A percentile compares a stretch with the other conserved stretches of the same genome.
Conservation (phyloP, 805 yeast genomes). For the Wickerhamiella australiensis region DNA sequence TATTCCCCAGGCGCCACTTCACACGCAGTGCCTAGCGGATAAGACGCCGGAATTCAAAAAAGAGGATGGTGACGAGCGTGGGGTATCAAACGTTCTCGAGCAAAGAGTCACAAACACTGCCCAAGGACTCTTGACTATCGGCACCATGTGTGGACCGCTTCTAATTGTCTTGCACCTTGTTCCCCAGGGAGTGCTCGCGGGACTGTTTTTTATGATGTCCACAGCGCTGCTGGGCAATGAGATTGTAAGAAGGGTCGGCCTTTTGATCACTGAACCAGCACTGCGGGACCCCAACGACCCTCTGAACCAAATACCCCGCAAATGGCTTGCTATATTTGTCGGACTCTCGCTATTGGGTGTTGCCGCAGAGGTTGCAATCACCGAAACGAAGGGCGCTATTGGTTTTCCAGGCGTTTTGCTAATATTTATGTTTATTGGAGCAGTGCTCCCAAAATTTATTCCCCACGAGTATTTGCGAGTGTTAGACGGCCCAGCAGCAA, state of each 20-base stretch:
- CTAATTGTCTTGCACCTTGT: conserved; percentile 66
- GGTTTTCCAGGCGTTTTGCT: conserved; percentile 85
- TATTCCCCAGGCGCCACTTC: conserved; percentile 95
- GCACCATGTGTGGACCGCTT: conserved; percentile 82
- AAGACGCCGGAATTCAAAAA: conserved; percentile 3
- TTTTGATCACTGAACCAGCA: conserved; percentile 46
- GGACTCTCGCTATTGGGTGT: conserved; percentile 52
- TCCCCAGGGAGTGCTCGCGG: conserved; percentile 89
- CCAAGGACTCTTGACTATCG: conserved; percentile 75
- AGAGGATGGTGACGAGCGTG: conserved; percentile 15
- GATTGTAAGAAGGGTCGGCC: conserved; percentile 50
- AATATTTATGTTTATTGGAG: conserved; percentile 48
- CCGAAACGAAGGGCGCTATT: conserved; percentile 79
- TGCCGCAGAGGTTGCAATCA: conserved; percentile 71
- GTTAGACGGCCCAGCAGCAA: conserved; percentile 49
- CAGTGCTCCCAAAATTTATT: conserved; percentile 51
- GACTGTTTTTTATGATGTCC: conserved; percentile 90
- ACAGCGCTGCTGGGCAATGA: conserved; percentile 53
- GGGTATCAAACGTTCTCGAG: conserved; percentile 53
- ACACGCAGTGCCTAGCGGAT: conserved; percentile 54
- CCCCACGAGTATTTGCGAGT: conserved; percentile 45
- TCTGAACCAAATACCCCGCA: conserved; percentile 27
- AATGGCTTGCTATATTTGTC: conserved; percentile 41
- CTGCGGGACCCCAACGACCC: conserved; percentile 28
- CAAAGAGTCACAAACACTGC: conserved; percentile 74